These are phyloP conservation scores for Flaveria ramosissima DNA, from an alignment of 129 eudicot genomes.

Conservation along the genomic window DNA sequence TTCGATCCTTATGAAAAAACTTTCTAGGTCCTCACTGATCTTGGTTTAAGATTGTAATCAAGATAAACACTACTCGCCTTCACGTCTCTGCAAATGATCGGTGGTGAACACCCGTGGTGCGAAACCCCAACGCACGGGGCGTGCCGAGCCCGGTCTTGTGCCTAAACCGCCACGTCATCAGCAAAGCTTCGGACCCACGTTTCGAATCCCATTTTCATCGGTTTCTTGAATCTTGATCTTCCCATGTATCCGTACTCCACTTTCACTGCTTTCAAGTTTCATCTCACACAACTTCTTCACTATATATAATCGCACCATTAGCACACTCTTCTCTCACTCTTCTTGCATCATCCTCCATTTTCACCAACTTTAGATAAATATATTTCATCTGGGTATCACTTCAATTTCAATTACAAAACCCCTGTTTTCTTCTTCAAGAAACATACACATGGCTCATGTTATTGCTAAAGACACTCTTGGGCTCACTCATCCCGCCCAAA, in stretches of 20 bases:
- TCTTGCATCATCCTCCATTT: too few relatives aligned
- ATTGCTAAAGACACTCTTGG: constrained; percentile 80
- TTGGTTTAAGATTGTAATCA: constrained; percentile 69
- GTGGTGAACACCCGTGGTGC: constrained; percentile 91
- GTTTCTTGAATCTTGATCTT: constrained; percentile 36
- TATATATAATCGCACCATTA: too few relatives aligned
- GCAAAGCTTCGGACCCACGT: constrained; percentile 51
- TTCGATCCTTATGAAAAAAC: too few relatives aligned
- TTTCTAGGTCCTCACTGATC: too few relatives aligned
- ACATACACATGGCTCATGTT: constrained; percentile 53
- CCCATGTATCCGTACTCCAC: constrained; percentile 83
- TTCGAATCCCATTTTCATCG: constrained; percentile 49
- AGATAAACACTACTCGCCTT: constrained; percentile 79
- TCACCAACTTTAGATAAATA: too few relatives aligned
- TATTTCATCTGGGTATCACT: constrained; percentile 25
- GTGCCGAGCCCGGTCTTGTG: constrained; percentile 66
- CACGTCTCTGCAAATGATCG: constrained; percentile 70
- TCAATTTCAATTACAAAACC: constrained; percentile 27
- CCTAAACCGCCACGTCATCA: constrained; percentile 66
- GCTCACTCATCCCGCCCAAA: constrained; percentile 74
- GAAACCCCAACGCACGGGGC: constrained; percentile 83
- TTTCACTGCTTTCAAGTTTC: constrained; percentile 37
- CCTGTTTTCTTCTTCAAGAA: constrained; percentile 26
- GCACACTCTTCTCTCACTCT: too few relatives aligned
- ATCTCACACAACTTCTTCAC: too few relatives aligned